A percentile compares a stretch with the other conserved stretches of the same genome.
Evolutionary conservation across 495 filamentous ascomycete species (phyloP).

Genomic region (Usnea hakonensis): DNA sequence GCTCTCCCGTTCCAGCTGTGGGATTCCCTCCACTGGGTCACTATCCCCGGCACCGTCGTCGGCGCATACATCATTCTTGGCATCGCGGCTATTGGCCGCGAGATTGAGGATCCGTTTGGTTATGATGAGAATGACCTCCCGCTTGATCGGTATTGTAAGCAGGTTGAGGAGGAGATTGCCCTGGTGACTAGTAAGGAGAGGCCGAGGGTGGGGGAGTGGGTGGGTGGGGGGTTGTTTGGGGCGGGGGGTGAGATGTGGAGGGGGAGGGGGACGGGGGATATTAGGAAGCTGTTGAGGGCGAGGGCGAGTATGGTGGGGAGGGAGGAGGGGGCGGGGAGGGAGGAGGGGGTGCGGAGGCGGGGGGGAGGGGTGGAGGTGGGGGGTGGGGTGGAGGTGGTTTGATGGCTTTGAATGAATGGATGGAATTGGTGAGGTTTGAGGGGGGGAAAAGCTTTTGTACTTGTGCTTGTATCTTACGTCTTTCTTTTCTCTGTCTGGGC

Average conservation of each 20-base stretch:
- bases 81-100: conserved; percentile 75
- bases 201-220: conserved; percentile 48
- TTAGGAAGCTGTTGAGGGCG: conserved; percentile 44
- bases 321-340: too few relatives aligned
- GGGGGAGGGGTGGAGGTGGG: too few relatives aligned
- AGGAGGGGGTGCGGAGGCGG: too few relatives aligned
- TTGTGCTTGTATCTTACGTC: too few relatives aligned
- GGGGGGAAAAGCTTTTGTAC: too few relatives aligned
- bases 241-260: conserved; percentile 51
- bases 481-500: too few relatives aligned
- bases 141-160: conserved; percentile 66
- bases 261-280: conserved; percentile 50
- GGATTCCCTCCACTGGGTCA: conserved; percentile 55
- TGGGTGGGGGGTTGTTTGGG: conserved; percentile 52
- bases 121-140: conserved; percentile 81
- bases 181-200: conserved; percentile 54
- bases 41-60: conserved; percentile 77
- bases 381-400: too few relatives aligned
- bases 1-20: conserved; percentile 80
- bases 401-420: too few relatives aligned
- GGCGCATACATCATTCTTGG: conserved; percentile 86
- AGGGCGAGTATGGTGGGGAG: too few relatives aligned
- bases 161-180: conserved; percentile 65
- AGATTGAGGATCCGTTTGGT: conserved; percentile 88
- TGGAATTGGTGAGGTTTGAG: too few relatives aligned